Evolutionary conservation across 2,329 filamentous ascomycete species (phyloP), one percentile per base, ranked within the genome.

Genomic region (Colletotrichum paranaense): DNA sequence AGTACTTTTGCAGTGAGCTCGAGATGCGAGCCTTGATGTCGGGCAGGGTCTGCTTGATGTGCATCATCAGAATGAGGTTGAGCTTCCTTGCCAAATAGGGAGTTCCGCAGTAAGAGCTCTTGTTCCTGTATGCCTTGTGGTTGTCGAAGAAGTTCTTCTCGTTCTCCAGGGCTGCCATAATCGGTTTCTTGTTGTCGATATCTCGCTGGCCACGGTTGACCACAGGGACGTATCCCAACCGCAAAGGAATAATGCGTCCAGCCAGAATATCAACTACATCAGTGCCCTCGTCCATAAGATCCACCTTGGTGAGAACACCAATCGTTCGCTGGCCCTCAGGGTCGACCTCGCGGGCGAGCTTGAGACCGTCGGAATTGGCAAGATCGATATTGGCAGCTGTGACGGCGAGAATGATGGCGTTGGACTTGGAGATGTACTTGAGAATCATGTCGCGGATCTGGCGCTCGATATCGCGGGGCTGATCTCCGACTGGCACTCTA

Each of bases 61-160:
- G 97, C 97, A 99, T 99, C 96, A 99, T 98, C 78, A 99, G 90
- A 81, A 99, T 98, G 79, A 99, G 88, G 85, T 99, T 99, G 74
- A 99, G 91, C 86, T 99, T 99, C 78, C 96, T 92, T 4, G 97
- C 97, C 73, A 99, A 88, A 81, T 99, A 99, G 4, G 97, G 97
- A 3, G 97, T 99, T 83, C 97, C 97, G 84, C 97, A 99, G 88
- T 99, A 99, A 6, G 95, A 94, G 81, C 95, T 95, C 91, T 99
- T 99, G 86, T 98, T 99, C 74, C 95, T 91, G 85, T 99, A 99
- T 42, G 97, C 96, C 86, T 97, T 97, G 90, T 99, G 97, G 84
- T 96, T 96, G 80, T 99, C 97, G 82, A 99, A 99, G 84, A 98
- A 99, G 82, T 94, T 93, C 89, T 95, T 97, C 88, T 99, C 97